A percentile compares a stretch with the other conserved stretches of the same genome.
Conservation (phyloP, 495 filamentous ascomycete species). For the Neurospora sp. region DNA sequence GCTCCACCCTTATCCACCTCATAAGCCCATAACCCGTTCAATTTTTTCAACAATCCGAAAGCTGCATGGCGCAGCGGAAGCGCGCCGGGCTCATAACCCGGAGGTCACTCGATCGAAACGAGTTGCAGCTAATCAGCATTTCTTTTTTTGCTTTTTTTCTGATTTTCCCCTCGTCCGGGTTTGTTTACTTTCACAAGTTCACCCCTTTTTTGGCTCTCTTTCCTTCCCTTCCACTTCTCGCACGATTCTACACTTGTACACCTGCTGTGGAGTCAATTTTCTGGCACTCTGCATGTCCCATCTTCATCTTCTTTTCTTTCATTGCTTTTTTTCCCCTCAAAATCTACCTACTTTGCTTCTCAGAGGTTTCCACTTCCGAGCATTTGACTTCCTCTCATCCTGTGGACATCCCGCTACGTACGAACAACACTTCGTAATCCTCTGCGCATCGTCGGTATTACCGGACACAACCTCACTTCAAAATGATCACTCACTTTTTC, state of each 20-base stretch:
- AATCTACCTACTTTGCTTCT: no score
- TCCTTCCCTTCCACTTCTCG: neutral
- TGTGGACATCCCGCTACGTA: neutral
- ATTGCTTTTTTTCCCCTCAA: neutral
- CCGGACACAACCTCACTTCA: neutral
- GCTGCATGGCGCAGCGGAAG: slow-evolving; percentile 15
- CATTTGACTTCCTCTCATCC: neutral
- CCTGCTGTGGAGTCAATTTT: neutral
- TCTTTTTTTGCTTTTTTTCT: neutral
- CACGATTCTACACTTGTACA: neutral
- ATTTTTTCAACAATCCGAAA: neutral
- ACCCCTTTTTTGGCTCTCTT: neutral
- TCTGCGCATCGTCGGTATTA: neutral
- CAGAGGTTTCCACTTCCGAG: no score
- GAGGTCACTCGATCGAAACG: slow-evolving; percentile 17
- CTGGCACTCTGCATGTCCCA: no score
- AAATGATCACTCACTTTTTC: neutral
- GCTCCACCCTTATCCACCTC: neutral
- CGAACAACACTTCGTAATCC: neutral
- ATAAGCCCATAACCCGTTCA: neutral
- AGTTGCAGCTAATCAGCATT: slow-evolving; percentile 9
- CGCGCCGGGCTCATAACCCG: slow-evolving; percentile 18
- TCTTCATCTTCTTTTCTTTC: no score
- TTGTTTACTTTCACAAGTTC: neutral
- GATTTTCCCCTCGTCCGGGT: neutral